phyloP scores from a whole-genome alignment of 495 filamentous ascomycete genomes.

The Aspergillus haitiensis region DNA sequence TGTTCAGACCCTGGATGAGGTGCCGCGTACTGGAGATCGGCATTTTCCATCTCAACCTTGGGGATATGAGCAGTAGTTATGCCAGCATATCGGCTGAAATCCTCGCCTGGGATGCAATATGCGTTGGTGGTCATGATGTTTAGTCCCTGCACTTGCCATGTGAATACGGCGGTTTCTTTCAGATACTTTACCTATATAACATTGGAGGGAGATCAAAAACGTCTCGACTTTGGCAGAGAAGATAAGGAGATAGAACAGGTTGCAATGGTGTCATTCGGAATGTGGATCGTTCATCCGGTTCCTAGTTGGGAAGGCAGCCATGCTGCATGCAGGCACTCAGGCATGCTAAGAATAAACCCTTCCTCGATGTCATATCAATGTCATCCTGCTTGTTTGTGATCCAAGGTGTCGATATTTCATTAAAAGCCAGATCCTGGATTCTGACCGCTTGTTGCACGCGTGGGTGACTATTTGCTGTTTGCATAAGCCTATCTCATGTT shows the following conservation, averaged over 20 bases:
- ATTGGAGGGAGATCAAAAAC: too few relatives aligned
- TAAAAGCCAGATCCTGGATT: neutral
- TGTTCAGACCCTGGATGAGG: constrained; percentile 9
- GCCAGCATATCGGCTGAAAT: constrained; percentile 27
- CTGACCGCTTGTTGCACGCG: too few relatives aligned
- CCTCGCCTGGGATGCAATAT: constrained; percentile 21
- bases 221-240: neutral
- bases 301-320: constrained; percentile 9
- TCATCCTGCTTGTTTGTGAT: neutral
- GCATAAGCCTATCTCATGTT: too few relatives aligned
- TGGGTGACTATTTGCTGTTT: too few relatives aligned
- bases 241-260: neutral
- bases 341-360: neutral
- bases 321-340: neutral
- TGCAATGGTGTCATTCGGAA: constrained; percentile 8
- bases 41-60: constrained; percentile 16
- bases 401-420: too few relatives aligned
- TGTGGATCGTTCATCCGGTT: constrained; percentile 1
- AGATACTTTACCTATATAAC: too few relatives aligned
- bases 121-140: neutral
- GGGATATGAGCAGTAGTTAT: constrained; percentile 22
- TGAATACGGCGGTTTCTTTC: too few relatives aligned
- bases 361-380: neutral
- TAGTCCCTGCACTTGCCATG: neutral
- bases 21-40: constrained; percentile 24